Evolutionary conservation across 1,284 basidiomycete genomes (phyloP).

Genomic region (Ganoderma meredithae): DNA sequence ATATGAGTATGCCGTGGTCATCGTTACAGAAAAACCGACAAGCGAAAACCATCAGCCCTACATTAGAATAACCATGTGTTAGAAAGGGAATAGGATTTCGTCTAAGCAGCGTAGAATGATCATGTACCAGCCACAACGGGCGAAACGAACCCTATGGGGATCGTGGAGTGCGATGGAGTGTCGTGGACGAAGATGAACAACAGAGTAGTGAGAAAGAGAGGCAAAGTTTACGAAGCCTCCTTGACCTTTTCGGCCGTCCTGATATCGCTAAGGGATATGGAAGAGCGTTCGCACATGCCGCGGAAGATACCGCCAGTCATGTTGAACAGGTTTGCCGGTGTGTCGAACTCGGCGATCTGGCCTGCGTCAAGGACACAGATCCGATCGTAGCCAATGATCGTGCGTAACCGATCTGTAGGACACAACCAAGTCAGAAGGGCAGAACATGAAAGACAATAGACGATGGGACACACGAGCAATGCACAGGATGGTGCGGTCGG

Average conservation of each 20-base stretch:
- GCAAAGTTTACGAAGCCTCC: constrained; percentile 19
- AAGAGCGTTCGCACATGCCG: constrained; percentile 76
- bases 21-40: neutral
- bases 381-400: constrained; percentile 78
- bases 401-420: constrained; percentile 68
- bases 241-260: constrained; percentile 46
- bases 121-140: neutral
- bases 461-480: constrained; percentile 67
- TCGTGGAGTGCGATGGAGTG: neutral
- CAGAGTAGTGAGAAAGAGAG: neutral
- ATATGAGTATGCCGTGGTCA: neutral
- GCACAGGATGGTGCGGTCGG: constrained; percentile 80
- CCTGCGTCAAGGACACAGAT: constrained; percentile 82
- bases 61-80: neutral
- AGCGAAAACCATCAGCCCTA: neutral
- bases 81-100: neutral
- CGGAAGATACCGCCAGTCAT: constrained; percentile 68
- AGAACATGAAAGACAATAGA: neutral
- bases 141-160: neutral
- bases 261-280: constrained; percentile 75
- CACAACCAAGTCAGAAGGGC: neutral
- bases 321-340: constrained; percentile 71
- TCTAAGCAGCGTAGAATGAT: neutral
- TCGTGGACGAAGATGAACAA: neutral
- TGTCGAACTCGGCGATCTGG: constrained; percentile 73